These are phyloP conservation scores for Calonectria naviculata DNA, from an alignment of 2,329 filamentous ascomycete species.

Conservation along the genomic window DNA sequence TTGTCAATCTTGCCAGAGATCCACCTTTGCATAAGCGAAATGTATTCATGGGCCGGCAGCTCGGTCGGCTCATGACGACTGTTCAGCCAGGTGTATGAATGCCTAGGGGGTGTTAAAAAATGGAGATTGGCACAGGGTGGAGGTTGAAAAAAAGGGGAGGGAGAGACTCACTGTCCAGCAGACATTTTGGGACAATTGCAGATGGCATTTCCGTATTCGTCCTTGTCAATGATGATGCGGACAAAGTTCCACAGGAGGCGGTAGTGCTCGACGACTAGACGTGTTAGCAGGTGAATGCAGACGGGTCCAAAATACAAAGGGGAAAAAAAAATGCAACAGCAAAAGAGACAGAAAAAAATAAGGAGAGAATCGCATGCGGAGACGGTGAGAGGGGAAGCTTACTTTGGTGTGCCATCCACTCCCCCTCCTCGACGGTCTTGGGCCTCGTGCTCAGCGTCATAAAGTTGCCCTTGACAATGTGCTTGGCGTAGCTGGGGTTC, in stretches of 20 bases:
- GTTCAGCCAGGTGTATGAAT: constrained; percentile 87
- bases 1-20: constrained; percentile 96
- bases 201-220: constrained; percentile 79
- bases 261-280: constrained; percentile 88
- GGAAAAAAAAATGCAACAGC: background rate
- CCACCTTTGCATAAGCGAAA: constrained; percentile 96
- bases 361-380: background rate
- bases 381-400: background rate
- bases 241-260: constrained; percentile 90
- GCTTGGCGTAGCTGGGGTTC: constrained; percentile 78
- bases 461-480: constrained; percentile 97
- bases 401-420: constrained; percentile 98
- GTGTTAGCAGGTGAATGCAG: background rate
- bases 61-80: constrained; percentile 87
- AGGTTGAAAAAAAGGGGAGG: constrained; percentile 37
- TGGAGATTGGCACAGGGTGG: background rate
- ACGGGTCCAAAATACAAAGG: background rate
- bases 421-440: constrained; percentile 91
- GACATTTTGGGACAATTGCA: constrained; percentile 98
- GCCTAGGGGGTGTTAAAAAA: constrained; percentile 65
- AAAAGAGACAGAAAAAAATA: background rate
- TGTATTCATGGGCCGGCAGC: constrained; percentile 92
- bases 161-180: constrained; percentile 79
- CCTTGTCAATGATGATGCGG: constrained; percentile 86
- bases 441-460: constrained; percentile 94